Conservation (phyloP, 768 basidiomycete species). For the Macrolepiota albuminosa region DNA sequence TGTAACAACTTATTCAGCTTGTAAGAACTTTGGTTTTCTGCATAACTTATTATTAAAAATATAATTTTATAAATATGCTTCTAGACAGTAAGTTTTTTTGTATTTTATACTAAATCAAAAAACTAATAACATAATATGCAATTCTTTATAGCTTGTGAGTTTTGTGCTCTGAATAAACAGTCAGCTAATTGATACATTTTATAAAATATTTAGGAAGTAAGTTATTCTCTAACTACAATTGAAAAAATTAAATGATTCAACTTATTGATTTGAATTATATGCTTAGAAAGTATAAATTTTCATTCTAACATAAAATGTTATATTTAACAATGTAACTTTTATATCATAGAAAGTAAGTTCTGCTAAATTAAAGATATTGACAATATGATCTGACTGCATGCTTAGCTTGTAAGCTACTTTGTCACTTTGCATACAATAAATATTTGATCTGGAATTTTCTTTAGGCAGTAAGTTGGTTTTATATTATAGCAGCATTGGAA, state of each 20-base stretch:
- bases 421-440: background rate
- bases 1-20: background rate
- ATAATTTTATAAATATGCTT: background rate
- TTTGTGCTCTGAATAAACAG: background rate
- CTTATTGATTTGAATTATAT: background rate
- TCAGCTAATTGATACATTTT: too few relatives aligned
- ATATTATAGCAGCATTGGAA: background rate
- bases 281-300: background rate
- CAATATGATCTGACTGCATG: background rate
- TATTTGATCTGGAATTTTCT: background rate
- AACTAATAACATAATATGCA: background rate
- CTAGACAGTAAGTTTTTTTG: background rate
- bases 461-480: background rate
- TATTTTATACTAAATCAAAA: background rate
- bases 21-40: background rate
- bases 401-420: background rate
- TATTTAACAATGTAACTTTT: background rate
- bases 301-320: background rate
- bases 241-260: background rate
- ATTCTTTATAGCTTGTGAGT: background rate
- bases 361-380: background rate
- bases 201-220: background rate
- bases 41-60: background rate
- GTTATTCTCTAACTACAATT: background rate
- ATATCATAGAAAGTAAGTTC: background rate